A percentile compares a stretch with the other conserved stretches of the same genome.
Conservation (phyloP, 345 rosid genomes). For the Syzygium oleosum region DNA sequence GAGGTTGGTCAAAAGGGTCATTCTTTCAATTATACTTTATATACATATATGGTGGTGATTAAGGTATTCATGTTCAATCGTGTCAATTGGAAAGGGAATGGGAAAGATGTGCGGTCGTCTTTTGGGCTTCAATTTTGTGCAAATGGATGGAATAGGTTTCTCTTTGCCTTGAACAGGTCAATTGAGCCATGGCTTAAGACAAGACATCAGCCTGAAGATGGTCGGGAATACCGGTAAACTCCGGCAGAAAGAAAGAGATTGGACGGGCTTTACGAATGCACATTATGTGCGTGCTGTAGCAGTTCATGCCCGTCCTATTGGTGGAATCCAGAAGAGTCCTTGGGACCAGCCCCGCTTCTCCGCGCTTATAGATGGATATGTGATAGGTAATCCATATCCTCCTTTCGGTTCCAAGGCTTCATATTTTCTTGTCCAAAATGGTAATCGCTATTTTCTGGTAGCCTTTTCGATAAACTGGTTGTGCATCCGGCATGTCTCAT, state of each 20-base stretch:
- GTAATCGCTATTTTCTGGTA: neutral
- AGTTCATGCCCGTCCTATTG: slow-evolving; percentile 59
- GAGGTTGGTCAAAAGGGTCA: neutral
- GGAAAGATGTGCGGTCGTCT: neutral
- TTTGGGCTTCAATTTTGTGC: neutral
- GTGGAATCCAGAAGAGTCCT: slow-evolving; percentile 73
- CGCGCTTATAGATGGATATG: slow-evolving; percentile 55
- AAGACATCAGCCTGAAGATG: slow-evolving; percentile 18
- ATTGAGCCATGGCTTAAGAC: slow-evolving; percentile 75
- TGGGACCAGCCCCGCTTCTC: slow-evolving; percentile 56
- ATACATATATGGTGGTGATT: neutral
- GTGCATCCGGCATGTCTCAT: neutral
- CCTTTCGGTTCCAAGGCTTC: neutral
- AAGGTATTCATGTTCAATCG: neutral
- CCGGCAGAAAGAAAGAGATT: slow-evolving; percentile 43
- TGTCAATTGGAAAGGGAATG: neutral
- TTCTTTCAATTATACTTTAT: neutral
- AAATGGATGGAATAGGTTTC: neutral
- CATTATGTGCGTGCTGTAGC: slow-evolving; percentile 63
- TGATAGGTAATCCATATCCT: slow-evolving; percentile 26
- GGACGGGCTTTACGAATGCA: slow-evolving; percentile 72
- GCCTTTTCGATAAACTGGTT: neutral
- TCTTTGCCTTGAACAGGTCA: slow-evolving; percentile 14
- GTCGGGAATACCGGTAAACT: slow-evolving; percentile 44
- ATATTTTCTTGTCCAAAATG: neutral